These are phyloP conservation scores for Exsudoporus floridanus DNA, from an alignment of 1,284 basidiomycete species.

Conservation along the genomic window DNA sequence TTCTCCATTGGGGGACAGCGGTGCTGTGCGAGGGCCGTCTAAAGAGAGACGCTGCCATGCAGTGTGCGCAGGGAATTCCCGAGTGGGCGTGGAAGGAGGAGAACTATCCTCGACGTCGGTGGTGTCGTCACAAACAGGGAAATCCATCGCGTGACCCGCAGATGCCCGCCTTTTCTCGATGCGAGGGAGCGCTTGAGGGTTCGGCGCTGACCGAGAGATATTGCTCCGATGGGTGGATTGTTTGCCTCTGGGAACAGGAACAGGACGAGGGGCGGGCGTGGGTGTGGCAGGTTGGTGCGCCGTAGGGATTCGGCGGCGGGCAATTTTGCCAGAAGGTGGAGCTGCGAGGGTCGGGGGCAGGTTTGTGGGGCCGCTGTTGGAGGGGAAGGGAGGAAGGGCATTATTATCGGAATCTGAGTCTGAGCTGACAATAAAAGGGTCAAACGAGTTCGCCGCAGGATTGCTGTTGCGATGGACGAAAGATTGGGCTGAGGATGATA, in stretches of 20 bases:
- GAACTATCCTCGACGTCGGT: slow-evolving; percentile 46
- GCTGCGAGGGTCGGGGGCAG: slow-evolving; percentile 42
- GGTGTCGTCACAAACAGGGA: slow-evolving; percentile 70
- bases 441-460: slow-evolving; percentile 46
- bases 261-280: slow-evolving; percentile 30
- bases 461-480: slow-evolving; percentile 32
- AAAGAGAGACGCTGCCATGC: slow-evolving; percentile 38
- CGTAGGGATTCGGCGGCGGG: slow-evolving; percentile 47
- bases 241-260: slow-evolving; percentile 51
- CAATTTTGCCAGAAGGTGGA: slow-evolving; percentile 52
- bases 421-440: slow-evolving; percentile 54
- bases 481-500: slow-evolving; percentile 33
- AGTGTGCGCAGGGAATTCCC: slow-evolving; percentile 25
- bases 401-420: slow-evolving; percentile 39
- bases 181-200: slow-evolving; percentile 11
- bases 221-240: slow-evolving; percentile 38
- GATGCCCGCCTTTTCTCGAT: slow-evolving; percentile 34
- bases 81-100: slow-evolving; percentile 43
- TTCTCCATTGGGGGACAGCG: slow-evolving; percentile 35
- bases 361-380: slow-evolving; percentile 33
- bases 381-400: slow-evolving; percentile 15
- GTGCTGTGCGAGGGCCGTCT: slow-evolving; percentile 52
- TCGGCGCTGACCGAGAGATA: slow-evolving; percentile 36
- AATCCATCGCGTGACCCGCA: slow-evolving; percentile 36
- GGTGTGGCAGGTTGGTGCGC: slow-evolving; percentile 27